These are phyloP conservation scores for Roridomyces roridus DNA, from an alignment of 768 basidiomycete species.

Conservation along the genomic window DNA sequence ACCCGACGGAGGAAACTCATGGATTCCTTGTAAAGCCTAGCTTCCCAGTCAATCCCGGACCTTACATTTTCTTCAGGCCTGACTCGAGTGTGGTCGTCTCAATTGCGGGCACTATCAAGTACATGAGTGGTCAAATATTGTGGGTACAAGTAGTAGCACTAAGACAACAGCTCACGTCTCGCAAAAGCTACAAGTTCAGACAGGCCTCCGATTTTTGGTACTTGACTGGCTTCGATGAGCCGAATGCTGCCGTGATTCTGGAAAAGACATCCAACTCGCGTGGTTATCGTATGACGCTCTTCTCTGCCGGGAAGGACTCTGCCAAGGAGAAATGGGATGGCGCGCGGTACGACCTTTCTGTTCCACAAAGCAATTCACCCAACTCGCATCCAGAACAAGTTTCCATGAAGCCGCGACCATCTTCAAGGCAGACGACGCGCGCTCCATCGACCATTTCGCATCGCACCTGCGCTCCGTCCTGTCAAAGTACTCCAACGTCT, in stretches of 20 bases:
- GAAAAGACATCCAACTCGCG: conserved; percentile 73
- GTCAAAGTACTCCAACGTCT: conserved; percentile 54
- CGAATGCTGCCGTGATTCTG: conserved; percentile 87
- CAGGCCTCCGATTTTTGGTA: conserved; percentile 96
- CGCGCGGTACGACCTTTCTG: conserved; percentile 52
- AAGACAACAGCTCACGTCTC: not conserved
- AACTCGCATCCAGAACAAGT: conserved; percentile 56
- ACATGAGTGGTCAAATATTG: conserved; percentile 88
- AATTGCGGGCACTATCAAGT: conserved; percentile 81
- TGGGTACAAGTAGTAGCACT: too few species aligned
- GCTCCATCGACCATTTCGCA: conserved; percentile 59
- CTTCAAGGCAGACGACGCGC: conserved; percentile 83
- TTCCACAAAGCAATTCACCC: not conserved
- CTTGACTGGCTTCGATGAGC: conserved; percentile 94
- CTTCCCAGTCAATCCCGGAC: too few species aligned
- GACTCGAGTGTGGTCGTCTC: conserved; percentile 77
- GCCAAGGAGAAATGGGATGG: conserved; percentile 94
- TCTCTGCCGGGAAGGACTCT: conserved; percentile 76
- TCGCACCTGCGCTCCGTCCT: conserved; percentile 63
- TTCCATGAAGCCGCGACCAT: conserved; percentile 64
- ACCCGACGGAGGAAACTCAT: conserved; percentile 71
- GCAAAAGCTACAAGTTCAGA: conserved; percentile 87
- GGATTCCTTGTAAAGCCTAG: too few species aligned
- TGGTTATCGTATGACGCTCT: conserved; percentile 89
- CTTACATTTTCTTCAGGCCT: too few species aligned